Percentiles rank a stretch among this genome's conserved stretches.
phyloP scores from a whole-genome alignment of 805 yeast species.

The Kluyveromyces nonfermentans region DNA sequence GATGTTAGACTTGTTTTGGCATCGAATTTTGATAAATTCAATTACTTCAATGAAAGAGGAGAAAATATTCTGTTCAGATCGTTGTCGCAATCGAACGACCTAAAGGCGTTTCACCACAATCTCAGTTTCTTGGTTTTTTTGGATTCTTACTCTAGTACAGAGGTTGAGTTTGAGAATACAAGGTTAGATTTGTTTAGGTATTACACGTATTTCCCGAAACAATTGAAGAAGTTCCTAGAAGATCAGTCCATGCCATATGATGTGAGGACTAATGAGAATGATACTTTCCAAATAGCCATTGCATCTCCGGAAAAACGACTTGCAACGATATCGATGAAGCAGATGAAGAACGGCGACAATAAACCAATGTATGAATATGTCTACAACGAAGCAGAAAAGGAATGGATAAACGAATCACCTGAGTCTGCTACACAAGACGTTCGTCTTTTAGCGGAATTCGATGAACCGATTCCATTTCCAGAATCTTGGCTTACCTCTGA shows the following conservation, averaged over 20 bases:
- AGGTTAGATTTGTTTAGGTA: slow-evolving; percentile 26
- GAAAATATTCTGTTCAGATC: slow-evolving; percentile 26
- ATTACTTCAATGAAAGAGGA: slow-evolving; percentile 21
- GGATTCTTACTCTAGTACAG: slow-evolving; percentile 25
- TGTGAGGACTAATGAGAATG: slow-evolving; percentile 19
- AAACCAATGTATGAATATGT: slow-evolving; percentile 23
- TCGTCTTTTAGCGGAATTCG: slow-evolving; percentile 19
- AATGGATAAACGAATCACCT: slow-evolving; percentile 24
- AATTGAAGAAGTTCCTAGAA: slow-evolving; percentile 14
- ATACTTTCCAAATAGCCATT: slow-evolving; percentile 25
- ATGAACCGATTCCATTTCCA: slow-evolving; percentile 16
- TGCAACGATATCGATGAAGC: slow-evolving; percentile 20
- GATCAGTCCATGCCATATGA: slow-evolving; percentile 11
- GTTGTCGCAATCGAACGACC: slow-evolving; percentile 18
- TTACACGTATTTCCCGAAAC: slow-evolving; percentile 22
- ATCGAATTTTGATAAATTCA: slow-evolving; percentile 29
- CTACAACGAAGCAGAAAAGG: slow-evolving; percentile 12
- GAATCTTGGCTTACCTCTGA: slow-evolving; percentile 17
- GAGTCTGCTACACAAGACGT: slow-evolving; percentile 22
- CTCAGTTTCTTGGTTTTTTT: slow-evolving; percentile 24
- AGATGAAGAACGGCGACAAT: slow-evolving; percentile 13
- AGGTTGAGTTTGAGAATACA: slow-evolving; percentile 17
- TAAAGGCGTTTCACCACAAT: slow-evolving; percentile 26
- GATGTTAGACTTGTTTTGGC: slow-evolving; percentile 31
- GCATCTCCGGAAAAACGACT: slow-evolving; percentile 7